A percentile compares a stretch with the other conserved stretches of the same genome.
These are phyloP conservation scores for Cyberlindnera americana DNA, from an alignment of 805 yeast genomes.

Conservation along the genomic window DNA sequence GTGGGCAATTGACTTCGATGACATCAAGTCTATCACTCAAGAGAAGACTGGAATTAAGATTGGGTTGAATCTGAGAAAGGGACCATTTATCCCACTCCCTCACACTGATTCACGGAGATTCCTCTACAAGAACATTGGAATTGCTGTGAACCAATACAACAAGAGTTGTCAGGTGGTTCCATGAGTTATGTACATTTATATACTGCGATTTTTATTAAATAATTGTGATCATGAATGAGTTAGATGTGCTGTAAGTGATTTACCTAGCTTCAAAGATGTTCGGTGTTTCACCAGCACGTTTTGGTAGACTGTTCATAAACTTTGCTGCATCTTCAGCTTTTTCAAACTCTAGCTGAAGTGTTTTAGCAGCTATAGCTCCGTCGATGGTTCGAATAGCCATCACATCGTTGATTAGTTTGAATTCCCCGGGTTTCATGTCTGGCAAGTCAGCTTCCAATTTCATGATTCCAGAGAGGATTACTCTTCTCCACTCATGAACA, in stretches of 20 bases:
- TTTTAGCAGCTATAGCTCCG: slow-evolving; percentile 36
- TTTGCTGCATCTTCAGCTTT: slow-evolving; percentile 40
- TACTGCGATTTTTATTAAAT: not conserved
- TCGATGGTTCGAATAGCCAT: slow-evolving; percentile 43
- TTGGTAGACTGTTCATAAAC: slow-evolving; percentile 42
- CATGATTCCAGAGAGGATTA: slow-evolving; percentile 42
- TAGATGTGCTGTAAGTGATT: too few species aligned
- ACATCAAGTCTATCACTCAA: slow-evolving; percentile 65
- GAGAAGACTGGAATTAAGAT: slow-evolving; percentile 79
- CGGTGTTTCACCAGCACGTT: slow-evolving; percentile 41
- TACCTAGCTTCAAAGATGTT: slow-evolving; percentile 10
- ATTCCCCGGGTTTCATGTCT: slow-evolving; percentile 28
- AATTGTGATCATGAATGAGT: too few species aligned
- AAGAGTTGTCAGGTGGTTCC: slow-evolving; percentile 55
- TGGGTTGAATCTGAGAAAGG: slow-evolving; percentile 50
- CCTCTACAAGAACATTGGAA: slow-evolving; percentile 66
- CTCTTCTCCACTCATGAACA: slow-evolving; percentile 37
- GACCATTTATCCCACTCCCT: slow-evolving; percentile 80
- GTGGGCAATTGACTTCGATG: slow-evolving; percentile 70
- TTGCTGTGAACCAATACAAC: slow-evolving; percentile 81
- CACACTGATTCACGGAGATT: slow-evolving; percentile 60
- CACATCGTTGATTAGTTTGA: slow-evolving; percentile 21
- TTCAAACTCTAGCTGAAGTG: slow-evolving; percentile 54
- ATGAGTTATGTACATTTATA: slow-evolving; percentile 12
- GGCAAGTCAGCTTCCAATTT: not conserved